These are phyloP conservation scores for Ophiostoma novo-ulmi DNA, from an alignment of 2,329 filamentous ascomycete genomes.

Conservation along the genomic window DNA sequence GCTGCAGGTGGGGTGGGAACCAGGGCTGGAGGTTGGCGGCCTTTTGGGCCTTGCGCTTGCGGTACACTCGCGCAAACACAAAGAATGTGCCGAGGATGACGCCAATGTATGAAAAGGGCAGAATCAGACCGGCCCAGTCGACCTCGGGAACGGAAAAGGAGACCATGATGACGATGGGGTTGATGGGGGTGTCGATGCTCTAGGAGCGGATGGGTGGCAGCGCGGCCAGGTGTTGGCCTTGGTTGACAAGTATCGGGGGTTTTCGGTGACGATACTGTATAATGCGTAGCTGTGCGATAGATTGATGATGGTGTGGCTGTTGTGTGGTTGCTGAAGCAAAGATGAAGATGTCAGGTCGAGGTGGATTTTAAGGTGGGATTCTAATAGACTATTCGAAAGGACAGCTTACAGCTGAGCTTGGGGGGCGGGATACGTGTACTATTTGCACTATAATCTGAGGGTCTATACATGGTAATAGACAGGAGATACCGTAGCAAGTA, in stretches of 20 bases:
- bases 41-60: conserved; percentile 81
- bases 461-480: not conserved
- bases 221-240: not conserved
- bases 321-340: not conserved
- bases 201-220: conserved; percentile 2
- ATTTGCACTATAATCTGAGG: not conserved
- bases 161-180: conserved; percentile 37
- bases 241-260: not conserved
- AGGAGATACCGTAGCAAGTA: not conserved
- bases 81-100: conserved; percentile 83
- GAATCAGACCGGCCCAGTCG: conserved; percentile 78
- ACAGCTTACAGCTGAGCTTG: conserved; percentile 21
- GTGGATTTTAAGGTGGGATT: not conserved
- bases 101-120: conserved; percentile 84
- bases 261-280: not conserved
- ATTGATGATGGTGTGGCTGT: not conserved
- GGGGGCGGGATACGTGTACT: not conserved
- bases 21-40: conserved; percentile 84
- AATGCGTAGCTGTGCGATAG: not conserved
- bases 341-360: not conserved
- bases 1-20: conserved; percentile 86
- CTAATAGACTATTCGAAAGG: conserved; percentile 14
- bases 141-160: conserved; percentile 37
- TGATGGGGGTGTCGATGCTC: not conserved
- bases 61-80: conserved; percentile 89